Percentiles rank a stretch among this genome's conserved stretches.
Evolutionary conservation across 140 eudicot species (phyloP).

Genomic region (Stevia rebaudiana): DNA sequence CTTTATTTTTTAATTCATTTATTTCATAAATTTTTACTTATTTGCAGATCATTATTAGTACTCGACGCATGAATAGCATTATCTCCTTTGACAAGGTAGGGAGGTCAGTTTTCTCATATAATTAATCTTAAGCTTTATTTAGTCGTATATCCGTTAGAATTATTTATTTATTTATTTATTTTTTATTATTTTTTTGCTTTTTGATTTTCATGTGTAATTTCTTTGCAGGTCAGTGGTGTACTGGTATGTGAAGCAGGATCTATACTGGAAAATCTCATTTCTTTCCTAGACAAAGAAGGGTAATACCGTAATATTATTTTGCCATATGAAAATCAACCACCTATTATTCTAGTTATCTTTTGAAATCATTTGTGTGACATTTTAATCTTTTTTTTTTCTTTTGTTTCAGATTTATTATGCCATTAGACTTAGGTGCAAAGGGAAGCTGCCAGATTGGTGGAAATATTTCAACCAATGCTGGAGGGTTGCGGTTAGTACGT

Average conservation of each 20-base stretch:
- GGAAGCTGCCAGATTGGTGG: conserved; percentile 99
- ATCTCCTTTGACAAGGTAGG: conserved; percentile 92
- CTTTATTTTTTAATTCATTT: not conserved
- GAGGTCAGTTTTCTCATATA: conserved; percentile 31
- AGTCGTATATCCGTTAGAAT: not conserved
- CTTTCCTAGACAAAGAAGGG: conserved; percentile 88
- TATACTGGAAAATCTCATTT: conserved; percentile 80
- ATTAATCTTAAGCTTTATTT: not conserved
- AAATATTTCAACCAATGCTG: conserved; percentile 96
- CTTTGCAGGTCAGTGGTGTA: conserved; percentile 73
- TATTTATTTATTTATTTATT: too few species aligned
- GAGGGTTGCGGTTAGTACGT: conserved; percentile 91
- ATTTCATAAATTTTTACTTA: not conserved
- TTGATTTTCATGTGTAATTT: not conserved
- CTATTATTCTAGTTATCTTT: conserved; percentile 6
- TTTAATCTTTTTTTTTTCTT: not conserved
- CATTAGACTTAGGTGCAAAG: conserved; percentile 94
- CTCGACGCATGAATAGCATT: conserved; percentile 64
- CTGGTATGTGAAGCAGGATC: conserved; percentile 99
- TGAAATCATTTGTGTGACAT: not conserved
- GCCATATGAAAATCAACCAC: not conserved
- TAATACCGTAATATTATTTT: conserved; percentile 41
- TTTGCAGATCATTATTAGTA: conserved; percentile 67
- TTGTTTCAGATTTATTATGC: conserved; percentile 71
- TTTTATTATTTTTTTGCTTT: not conserved